Base-by-base conservation (phyloP, 1,284 basidiomycete species). In the Melampsora allii-populina region DNA sequence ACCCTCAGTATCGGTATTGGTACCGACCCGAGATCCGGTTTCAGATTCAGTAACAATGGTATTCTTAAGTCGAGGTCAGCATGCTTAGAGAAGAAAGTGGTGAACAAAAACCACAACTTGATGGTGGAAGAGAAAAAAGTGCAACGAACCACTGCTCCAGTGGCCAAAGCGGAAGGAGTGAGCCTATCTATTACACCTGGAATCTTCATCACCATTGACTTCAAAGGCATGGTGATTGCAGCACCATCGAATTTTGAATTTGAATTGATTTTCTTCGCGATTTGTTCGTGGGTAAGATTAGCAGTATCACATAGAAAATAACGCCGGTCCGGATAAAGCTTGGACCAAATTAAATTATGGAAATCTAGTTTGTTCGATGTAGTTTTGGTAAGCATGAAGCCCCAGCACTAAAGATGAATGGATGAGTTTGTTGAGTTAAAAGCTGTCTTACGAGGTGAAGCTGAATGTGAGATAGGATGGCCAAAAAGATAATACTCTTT, bases 401-500 rank as follows among this genome's bases (percentile, higher is more conserved):
- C 9, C 19, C 3, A 14, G 19, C 9, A 56, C 6, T 0, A 29
- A 56, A 9, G 53, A 56, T 56, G n/a, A 21, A 12, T 56, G 53
- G n/a, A 56, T 14, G 19, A 56, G 9, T 56, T 53, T 12, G 4
- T n/a, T n/a, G 5, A 53, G 24, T 6, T n/a, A n/a, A 17, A 50
- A 21, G 21, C 21, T n/a, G 17, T 5, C 53, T 56, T 56, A 56
- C 53, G 27, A 29, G 53, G 53, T 24, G 53, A 21, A 56, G 53
- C 53, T 14, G 19, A 21, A 56, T 56, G 53, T 14, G 53, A 21
- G n/a, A 56, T 56, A 21, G 53, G 53, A 56, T 56, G 53, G 17
- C 53, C 53, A 56, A 56, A 56, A 29, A 56, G 53, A 56, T 24
- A 24, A 56, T 56, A 56, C n/a, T 29, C 21, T 56, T 56, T 56